phyloP scores from a whole-genome alignment of 2,329 filamentous ascomycete species.

The Penicillium frequentans region DNA sequence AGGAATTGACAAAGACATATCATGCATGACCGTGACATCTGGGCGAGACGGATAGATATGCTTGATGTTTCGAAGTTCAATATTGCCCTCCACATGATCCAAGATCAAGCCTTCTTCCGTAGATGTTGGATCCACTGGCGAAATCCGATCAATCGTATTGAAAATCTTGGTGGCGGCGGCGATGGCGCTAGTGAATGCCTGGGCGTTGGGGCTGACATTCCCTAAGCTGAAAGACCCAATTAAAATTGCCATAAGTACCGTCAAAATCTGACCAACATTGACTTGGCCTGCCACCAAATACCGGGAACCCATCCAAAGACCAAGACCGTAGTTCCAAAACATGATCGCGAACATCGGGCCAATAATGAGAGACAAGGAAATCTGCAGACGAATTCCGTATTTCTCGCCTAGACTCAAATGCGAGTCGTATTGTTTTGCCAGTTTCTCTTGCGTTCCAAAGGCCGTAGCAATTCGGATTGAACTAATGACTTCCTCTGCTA shows the following conservation, averaged over 20 bases:
- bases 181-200: constrained; percentile 80
- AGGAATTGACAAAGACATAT: constrained; percentile 75
- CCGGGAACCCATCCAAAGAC: constrained; percentile 82
- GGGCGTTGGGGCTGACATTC: constrained; percentile 79
- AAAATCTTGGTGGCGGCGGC: constrained; percentile 90
- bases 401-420: constrained; percentile 72
- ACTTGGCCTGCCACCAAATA: constrained; percentile 69
- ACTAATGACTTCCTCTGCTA: constrained; percentile 92
- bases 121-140: constrained; percentile 76
- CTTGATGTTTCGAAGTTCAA: constrained; percentile 79
- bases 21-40: constrained; percentile 84
- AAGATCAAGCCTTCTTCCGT: constrained; percentile 66
- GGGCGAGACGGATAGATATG: constrained; percentile 94
- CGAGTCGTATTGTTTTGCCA: constrained; percentile 78
- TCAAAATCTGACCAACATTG: constrained; percentile 70
- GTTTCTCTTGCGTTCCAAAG: constrained; percentile 88
- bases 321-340: constrained; percentile 82
- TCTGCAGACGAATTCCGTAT: constrained; percentile 75
- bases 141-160: constrained; percentile 84
- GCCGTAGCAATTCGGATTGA: constrained; percentile 90
- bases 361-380: constrained; percentile 73
- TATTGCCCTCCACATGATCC: constrained; percentile 70
- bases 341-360: constrained; percentile 79
- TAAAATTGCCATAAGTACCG: constrained; percentile 85
- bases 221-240: constrained; percentile 90